Percentiles rank a stretch among this genome's conserved stretches.
Conservation (phyloP, 2,329 filamentous ascomycete genomes). For the Ophiostoma ulmi region DNA sequence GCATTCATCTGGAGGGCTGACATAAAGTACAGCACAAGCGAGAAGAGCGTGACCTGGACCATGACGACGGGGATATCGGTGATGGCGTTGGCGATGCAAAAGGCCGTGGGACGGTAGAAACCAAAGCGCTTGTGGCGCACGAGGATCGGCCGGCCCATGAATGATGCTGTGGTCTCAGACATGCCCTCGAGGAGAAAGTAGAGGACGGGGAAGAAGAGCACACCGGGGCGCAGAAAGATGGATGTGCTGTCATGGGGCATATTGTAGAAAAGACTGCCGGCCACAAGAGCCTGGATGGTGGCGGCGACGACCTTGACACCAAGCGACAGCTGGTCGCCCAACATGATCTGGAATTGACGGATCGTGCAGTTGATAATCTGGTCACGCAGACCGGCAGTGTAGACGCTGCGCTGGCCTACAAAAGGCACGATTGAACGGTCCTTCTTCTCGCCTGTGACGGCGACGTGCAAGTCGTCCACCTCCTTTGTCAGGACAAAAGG, state of each 20-base stretch:
- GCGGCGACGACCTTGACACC: slow-evolving; percentile 66
- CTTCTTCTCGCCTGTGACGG: slow-evolving; percentile 53
- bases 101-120: slow-evolving; percentile 81
- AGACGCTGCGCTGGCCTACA: slow-evolving; percentile 75
- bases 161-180: slow-evolving; percentile 79
- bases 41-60: slow-evolving; percentile 67
- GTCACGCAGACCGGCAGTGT: slow-evolving; percentile 65
- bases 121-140: slow-evolving; percentile 86
- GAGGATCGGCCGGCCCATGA: slow-evolving; percentile 83
- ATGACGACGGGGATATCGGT: slow-evolving; percentile 82
- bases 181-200: slow-evolving; percentile 79
- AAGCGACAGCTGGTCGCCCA: slow-evolving; percentile 68
- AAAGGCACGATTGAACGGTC: slow-evolving; percentile 64
- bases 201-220: slow-evolving; percentile 82
- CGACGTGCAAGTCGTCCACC: slow-evolving; percentile 46
- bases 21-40: slow-evolving; percentile 80
- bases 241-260: slow-evolving; percentile 57
- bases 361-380: slow-evolving; percentile 66
- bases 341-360: slow-evolving; percentile 73
- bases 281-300: slow-evolving; percentile 68
- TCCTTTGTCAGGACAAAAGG: slow-evolving; percentile 48
- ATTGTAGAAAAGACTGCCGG: slow-evolving; percentile 77
- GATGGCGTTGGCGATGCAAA: slow-evolving; percentile 80
- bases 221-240: slow-evolving; percentile 70
- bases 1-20: slow-evolving; percentile 70